Evolutionary conservation across 2,329 filamentous ascomycete species (phyloP), one percentile per base, ranked within the genome.

Genomic region (Raffaelea albimanens): DNA sequence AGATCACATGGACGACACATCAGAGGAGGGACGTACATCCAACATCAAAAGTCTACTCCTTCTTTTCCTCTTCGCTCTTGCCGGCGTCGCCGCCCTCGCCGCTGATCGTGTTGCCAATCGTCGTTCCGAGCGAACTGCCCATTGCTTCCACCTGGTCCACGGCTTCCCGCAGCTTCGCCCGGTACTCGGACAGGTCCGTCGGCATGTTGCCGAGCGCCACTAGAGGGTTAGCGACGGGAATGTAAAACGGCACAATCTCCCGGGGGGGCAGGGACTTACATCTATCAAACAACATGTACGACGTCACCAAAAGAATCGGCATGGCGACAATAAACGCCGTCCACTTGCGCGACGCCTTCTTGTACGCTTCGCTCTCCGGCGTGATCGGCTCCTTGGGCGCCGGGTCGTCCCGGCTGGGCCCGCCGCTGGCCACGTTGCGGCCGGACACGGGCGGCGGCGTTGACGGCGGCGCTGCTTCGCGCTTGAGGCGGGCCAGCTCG

Each of bases 251-350:
- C 25, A 13, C 25, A 29, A 13, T 7, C 25, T 29, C 25, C 25
- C 3, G 31, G 10, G 43, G 4, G 41, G 23, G 10, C 23, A 33
- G 16, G 25, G 16, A 38, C 71, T 63, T 49, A 73, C 72, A 56
- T 59, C 71, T 61, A 41, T 76, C 67, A 58, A 72, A 78, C 3
- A 80, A 57, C 45, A 67, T 69, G 52, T 75, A 79, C 20, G 75
- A 76, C 22, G 72, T 75, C 44, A 80, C 74, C 14, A 78, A 51
- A 4, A 78, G 55, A 29, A 80, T 69, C 2, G 76, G 76, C 60
- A 77, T 55, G 21, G 71, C 73, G 47, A 78, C 67, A 53, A 80
- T 72, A 8, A 67, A 51, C 20, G 63, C 61, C 3, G 66, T 60
- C 64, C 71, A 77, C 55, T 66, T 70, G 49, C 70, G 58, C 47